Evolutionary conservation across 2,329 filamentous ascomycete genomes (phyloP), one percentile per base, ranked within the genome.

Genomic region (Fusarium cicatricum): DNA sequence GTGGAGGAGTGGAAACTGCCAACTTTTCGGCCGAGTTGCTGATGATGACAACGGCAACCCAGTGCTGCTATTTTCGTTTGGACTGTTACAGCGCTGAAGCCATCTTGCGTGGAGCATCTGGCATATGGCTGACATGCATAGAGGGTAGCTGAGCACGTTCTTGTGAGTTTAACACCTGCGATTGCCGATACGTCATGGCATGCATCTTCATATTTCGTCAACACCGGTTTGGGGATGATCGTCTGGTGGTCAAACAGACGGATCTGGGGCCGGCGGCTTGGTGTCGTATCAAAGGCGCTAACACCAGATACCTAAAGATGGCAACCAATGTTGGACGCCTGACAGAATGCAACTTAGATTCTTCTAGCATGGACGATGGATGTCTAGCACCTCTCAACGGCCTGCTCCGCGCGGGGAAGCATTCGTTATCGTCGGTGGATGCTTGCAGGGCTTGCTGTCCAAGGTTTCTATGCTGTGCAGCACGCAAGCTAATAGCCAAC

Each of bases 101-200:
- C 21, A 21, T n/a, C 14, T 37, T 46, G 19, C 43, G 16, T 38
- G 31, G 44, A 11, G 44, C 10, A 29, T 31, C 23, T 31, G 8
- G 31, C 42, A 45, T 43, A n/a, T 23, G 10, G 9, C 43, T 38
- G 36, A 40, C 38, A 55, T 46, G 45, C 40, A 60, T 32, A 40
- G 38, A 60, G 40, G 37, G 37, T 23, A 42, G 41, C 36, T 41
- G 43, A 44, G 44, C 36, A 42, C 26, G 40, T 56, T 48, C 41
- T 8, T 38, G 29, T 48, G 34, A 29, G 32, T 23, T 44, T 37
- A 7, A 21, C 19, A 14, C 41, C 33, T n/a, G 34, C 34, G 33
- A 46, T 50, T 26, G 36, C 52, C 58, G 58, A 60, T 62, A 60
- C 62, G 65, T 68, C 65, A 67, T 64, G 53, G 41, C 33, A 66